These are phyloP conservation scores for Agrocybe praecox DNA, from an alignment of 768 basidiomycete species.

Conservation along the genomic window DNA sequence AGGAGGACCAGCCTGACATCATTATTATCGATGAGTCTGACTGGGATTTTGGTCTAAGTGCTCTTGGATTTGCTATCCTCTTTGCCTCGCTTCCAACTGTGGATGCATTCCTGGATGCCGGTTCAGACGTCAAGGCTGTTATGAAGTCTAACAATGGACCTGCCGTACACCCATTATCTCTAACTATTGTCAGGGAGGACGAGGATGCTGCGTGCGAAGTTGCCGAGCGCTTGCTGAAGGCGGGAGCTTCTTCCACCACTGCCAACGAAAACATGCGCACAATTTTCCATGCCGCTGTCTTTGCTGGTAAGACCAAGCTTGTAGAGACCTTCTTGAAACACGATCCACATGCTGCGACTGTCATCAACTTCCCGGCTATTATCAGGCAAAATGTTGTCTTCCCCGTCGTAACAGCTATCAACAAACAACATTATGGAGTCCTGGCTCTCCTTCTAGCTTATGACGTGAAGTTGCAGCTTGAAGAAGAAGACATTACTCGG, in stretches of 20 bases:
- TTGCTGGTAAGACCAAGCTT: constrained; percentile 35
- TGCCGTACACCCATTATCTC: constrained; percentile 38
- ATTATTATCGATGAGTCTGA: constrained; percentile 55
- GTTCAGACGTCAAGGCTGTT: constrained; percentile 45
- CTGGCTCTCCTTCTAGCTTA: constrained; percentile 40
- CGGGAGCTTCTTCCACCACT: constrained; percentile 43
- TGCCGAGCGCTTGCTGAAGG: constrained; percentile 40
- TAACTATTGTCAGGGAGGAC: constrained; percentile 41
- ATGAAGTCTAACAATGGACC: constrained; percentile 27
- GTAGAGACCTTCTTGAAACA: constrained; percentile 41
- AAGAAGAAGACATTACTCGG: constrained; percentile 37
- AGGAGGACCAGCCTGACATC: constrained; percentile 51
- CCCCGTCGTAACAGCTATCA: constrained; percentile 41
- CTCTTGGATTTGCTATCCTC: constrained; percentile 53
- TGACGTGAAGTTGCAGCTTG: constrained; percentile 37
- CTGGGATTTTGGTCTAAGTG: constrained; percentile 61
- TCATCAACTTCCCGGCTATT: constrained; percentile 40
- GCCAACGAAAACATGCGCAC: constrained; percentile 39
- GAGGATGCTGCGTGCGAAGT: constrained; percentile 41
- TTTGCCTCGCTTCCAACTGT: constrained; percentile 46
- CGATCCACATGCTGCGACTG: constrained; percentile 40
- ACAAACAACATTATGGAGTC: constrained; percentile 32
- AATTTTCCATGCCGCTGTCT: constrained; percentile 42
- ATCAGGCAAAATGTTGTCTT: constrained; percentile 27
- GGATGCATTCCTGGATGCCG: constrained; percentile 46